phyloP scores from a whole-genome alignment of 1,139 yeast genomes.

The Lodderomyces parapsilosis region DNA sequence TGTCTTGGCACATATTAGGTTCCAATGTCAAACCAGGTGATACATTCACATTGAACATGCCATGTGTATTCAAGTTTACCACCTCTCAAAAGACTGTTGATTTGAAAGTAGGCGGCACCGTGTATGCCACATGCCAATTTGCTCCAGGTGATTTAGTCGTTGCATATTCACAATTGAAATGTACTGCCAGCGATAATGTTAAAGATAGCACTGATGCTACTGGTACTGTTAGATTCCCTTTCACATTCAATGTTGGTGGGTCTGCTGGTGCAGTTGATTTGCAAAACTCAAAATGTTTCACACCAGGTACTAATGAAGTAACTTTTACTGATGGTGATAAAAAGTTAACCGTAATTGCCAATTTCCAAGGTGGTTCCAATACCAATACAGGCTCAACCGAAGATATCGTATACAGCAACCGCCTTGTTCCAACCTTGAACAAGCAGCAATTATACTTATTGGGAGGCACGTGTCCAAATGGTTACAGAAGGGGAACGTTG shows the following conservation, averaged over 20 bases:
- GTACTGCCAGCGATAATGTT: slow-evolving; percentile 22
- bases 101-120: slow-evolving; percentile 18
- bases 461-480: slow-evolving; percentile 24
- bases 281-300: slow-evolving; percentile 19
- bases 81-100: slow-evolving; percentile 15
- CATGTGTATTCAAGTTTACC: slow-evolving; percentile 33
- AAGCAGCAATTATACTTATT: slow-evolving; percentile 17
- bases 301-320: slow-evolving; percentile 25
- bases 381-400: slow-evolving; percentile 1
- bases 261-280: slow-evolving; percentile 21
- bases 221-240: slow-evolving; percentile 27
- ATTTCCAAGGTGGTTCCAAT: slow-evolving; percentile 15
- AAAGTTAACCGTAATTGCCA: slow-evolving; percentile 17
- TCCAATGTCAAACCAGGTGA: slow-evolving; percentile 25
- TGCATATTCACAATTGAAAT: slow-evolving; percentile 23
- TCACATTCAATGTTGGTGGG: slow-evolving; percentile 28
- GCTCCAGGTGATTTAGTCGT: slow-evolving; percentile 23
- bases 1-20: slow-evolving; percentile 27
- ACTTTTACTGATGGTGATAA: slow-evolving; percentile 28
- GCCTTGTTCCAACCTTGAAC: slow-evolving; percentile 19
- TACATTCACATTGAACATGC: slow-evolving; percentile 30
- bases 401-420: slow-evolving; percentile 9
- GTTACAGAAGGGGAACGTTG: slow-evolving; percentile 24
- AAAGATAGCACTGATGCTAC: slow-evolving; percentile 14
- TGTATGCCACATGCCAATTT: slow-evolving; percentile 28